These are phyloP conservation scores for Phaeosphaeriaceae sp. DNA, from an alignment of 2,329 filamentous ascomycete genomes.

Conservation along the genomic window DNA sequence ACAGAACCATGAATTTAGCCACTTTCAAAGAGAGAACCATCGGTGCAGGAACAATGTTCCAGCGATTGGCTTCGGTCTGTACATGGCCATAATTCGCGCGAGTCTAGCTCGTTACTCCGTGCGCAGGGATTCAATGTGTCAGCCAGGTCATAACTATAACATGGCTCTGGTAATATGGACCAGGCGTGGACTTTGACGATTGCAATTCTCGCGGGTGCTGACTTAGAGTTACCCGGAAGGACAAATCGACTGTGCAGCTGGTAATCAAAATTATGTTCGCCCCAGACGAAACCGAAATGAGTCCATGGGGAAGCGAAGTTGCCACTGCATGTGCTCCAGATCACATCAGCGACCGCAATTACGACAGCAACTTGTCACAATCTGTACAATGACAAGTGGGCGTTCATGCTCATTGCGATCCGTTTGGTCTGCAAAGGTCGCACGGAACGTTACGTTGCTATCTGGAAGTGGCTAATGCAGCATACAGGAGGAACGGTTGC, in stretches of 20 bases:
- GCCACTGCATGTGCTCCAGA: constrained; percentile 2
- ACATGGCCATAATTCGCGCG: neutral
- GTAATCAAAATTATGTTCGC: constrained; percentile 18
- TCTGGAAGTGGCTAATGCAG: constrained; percentile 24
- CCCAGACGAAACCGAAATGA: constrained; percentile 21
- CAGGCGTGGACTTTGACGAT: neutral
- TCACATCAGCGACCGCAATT: constrained; percentile 3
- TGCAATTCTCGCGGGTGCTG: constrained; percentile 3
- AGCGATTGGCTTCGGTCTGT: neutral
- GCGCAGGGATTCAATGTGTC: neutral
- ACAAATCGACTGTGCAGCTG: constrained; percentile 5
- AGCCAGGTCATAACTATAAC: neutral
- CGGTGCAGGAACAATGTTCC: neutral
- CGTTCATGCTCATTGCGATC: constrained; percentile 3
- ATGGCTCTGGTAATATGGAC: neutral
- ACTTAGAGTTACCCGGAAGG: constrained; percentile 8
- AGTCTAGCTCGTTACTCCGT: neutral
- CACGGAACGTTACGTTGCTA: constrained; percentile 22
- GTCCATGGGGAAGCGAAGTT: constrained; percentile 13
- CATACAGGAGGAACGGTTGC: constrained; percentile 11
- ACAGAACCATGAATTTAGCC: neutral
- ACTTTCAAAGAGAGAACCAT: neutral
- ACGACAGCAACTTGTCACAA: constrained; percentile 9
- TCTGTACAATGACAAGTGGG: constrained; percentile 17
- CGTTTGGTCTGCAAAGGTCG: constrained; percentile 10